phyloP scores from a whole-genome alignment of 306 rosid genomes.

The Acacia confusa region DNA sequence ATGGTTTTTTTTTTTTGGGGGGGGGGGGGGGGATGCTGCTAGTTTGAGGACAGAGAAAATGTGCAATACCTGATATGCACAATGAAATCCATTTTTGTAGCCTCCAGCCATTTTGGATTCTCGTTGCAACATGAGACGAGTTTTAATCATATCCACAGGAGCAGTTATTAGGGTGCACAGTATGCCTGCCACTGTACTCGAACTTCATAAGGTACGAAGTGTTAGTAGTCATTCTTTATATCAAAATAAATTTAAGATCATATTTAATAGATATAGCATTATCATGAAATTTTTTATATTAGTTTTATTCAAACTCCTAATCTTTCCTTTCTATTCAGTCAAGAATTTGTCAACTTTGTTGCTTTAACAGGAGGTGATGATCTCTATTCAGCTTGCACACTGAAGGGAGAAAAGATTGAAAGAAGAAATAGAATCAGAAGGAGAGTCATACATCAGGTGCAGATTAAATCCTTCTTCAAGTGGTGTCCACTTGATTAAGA shows the following conservation, averaged over 20 bases:
- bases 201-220: constrained; percentile 52
- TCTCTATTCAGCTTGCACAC: constrained; percentile 30
- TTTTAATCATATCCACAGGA: constrained; percentile 91
- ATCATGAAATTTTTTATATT: background rate
- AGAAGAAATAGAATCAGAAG: constrained; percentile 22
- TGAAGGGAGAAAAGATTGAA: background rate
- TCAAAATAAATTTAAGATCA: constrained; percentile 9
- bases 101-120: constrained; percentile 51
- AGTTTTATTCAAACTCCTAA: constrained; percentile 3
- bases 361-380: constrained; percentile 18
- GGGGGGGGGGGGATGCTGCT: background rate
- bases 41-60: constrained; percentile 9
- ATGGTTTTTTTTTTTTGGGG: no score
- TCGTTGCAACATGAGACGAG: constrained; percentile 95
- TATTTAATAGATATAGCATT: constrained; percentile 17
- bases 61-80: constrained; percentile 70
- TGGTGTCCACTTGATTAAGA: constrained; percentile 60
- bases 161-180: constrained; percentile 81
- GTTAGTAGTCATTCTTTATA: constrained; percentile 32
- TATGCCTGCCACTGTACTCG: constrained; percentile 77
- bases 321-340: constrained; percentile 1
- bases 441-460: constrained; percentile 67
- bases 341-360: constrained; percentile 1
- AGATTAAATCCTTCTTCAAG: constrained; percentile 80
- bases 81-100: constrained; percentile 80